Evolutionary conservation across 2,329 filamentous ascomycete species (phyloP), one percentile per base, ranked within the genome.

Genomic region (Nemania sp.): DNA sequence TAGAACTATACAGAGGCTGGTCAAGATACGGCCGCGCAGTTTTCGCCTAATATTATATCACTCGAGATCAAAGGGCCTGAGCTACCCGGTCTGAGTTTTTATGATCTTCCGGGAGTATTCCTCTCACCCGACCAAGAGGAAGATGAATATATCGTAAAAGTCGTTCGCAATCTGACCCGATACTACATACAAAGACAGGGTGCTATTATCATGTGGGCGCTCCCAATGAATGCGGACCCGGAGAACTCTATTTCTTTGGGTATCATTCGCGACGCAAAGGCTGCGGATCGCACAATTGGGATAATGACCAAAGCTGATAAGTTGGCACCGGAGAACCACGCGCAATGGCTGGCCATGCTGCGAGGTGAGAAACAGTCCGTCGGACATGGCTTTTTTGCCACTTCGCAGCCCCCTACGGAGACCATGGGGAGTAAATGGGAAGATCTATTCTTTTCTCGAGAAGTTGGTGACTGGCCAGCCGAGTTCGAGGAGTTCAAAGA

Each of bases 271-370:
- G 69, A 78, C 36, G 72, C 82, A 1, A 75, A 75, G 1, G 87
- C 86, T 0, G 75, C 80, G 2, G 58, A 75, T 3, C 77, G 86
- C 1, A 89, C 86, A 1, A 77, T 89, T 48, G 90, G 90, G 0
- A 88, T 96, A 0, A 77, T 96, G 14, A 96, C 91, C 0, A 96
- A 96, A 64, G 91, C 91, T 0, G 92, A 96, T 57, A 79, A 88
- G 0, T 72, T 91, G 0, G 67, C 72, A 0, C 77, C 78, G 0
- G 75, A 78, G 1, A 73, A 82, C 1, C 72, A 76, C 0, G 65
- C 70, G 0, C 83, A 86, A 51, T 90, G 88, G 80, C 66, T 82
- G 0, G 73, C 79, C 0, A 86, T 91, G 50, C 76, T 96, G 4
- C 73, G 76, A 0, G 83, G 84, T 0, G 66, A 81, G 2, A 80